These are phyloP conservation scores for Talaromyces sp. DNA, from an alignment of 2,329 filamentous ascomycete species.

Conservation along the genomic window DNA sequence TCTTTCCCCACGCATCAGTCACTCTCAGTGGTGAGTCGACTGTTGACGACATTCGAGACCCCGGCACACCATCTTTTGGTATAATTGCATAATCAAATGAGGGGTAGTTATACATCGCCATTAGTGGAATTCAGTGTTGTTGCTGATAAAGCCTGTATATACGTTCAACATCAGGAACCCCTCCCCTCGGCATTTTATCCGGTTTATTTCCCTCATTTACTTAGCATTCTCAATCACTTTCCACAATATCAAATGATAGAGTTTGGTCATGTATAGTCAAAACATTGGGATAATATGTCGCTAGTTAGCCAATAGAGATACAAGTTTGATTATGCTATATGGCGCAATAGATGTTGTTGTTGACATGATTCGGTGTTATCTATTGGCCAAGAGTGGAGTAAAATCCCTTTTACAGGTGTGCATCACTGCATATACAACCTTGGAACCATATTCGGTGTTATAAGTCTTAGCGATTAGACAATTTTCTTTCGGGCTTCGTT, in stretches of 20 bases:
- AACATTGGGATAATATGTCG: not conserved
- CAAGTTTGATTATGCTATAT: not conserved
- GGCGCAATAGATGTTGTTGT: not conserved
- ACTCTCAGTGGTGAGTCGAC: not conserved
- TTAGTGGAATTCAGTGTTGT: not conserved
- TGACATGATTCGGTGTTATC: not conserved
- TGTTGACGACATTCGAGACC: not conserved
- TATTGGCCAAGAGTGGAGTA: not conserved
- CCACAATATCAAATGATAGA: no score
- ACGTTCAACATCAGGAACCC: not conserved
- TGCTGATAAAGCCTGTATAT: not conserved
- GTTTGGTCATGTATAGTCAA: not conserved
- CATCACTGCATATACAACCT: no score
- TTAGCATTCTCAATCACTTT: no score
- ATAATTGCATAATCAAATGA: slow-evolving; percentile 3
- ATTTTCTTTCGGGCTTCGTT: no score
- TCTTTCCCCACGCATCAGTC: not conserved
- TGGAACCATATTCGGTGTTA: no score
- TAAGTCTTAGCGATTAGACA: no score
- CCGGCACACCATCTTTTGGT: not conserved
- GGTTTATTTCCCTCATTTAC: no score
- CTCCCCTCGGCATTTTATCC: no score
- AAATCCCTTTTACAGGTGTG: not conserved
- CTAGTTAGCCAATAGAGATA: not conserved
- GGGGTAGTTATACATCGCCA: not conserved